Conservation (phyloP, 345 rosid species). For the Anacardium occidentale region DNA sequence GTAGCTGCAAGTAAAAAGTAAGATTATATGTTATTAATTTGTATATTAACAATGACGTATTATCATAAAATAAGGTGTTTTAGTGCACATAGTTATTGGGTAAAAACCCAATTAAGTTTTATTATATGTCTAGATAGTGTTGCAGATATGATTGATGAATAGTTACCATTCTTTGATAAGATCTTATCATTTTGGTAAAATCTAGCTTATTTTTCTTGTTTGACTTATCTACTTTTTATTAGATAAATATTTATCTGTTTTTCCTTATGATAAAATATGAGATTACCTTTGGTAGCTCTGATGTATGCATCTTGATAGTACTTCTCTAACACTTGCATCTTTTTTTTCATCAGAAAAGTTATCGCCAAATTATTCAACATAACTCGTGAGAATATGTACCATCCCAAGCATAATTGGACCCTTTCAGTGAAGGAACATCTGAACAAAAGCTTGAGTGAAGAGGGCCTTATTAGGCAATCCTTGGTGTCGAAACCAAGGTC, state of each 20-base stretch:
- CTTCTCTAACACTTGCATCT: neutral
- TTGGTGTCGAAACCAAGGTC: slow-evolving; percentile 57
- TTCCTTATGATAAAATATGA: neutral
- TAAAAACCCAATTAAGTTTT: neutral
- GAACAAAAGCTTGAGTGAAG: slow-evolving; percentile 72
- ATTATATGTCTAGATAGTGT: neutral
- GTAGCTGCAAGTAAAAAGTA: neutral
- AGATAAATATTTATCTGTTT: neutral
- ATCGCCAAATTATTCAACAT: slow-evolving; percentile 53
- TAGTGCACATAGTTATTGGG: too few species aligned
- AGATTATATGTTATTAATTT: too few species aligned
- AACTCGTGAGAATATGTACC: slow-evolving; percentile 68
- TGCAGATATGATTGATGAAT: neutral
- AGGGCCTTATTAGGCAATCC: slow-evolving; percentile 73
- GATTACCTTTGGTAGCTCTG: neutral
- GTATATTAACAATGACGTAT: too few species aligned
- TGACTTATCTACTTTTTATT: neutral
- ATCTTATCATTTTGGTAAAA: neutral
- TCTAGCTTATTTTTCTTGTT: neutral
- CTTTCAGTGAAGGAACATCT: slow-evolving; percentile 72
- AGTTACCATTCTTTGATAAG: neutral
- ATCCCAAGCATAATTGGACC: slow-evolving; percentile 79
- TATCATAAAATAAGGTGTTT: too few species aligned
- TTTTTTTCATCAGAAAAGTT: slow-evolving; percentile 58
- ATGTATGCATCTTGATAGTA: slow-evolving; percentile 2